Evolutionary conservation across 208 protist species (phyloP), one percentile per base, ranked within the genome.

Genomic region (Leishmania tarentolae): DNA sequence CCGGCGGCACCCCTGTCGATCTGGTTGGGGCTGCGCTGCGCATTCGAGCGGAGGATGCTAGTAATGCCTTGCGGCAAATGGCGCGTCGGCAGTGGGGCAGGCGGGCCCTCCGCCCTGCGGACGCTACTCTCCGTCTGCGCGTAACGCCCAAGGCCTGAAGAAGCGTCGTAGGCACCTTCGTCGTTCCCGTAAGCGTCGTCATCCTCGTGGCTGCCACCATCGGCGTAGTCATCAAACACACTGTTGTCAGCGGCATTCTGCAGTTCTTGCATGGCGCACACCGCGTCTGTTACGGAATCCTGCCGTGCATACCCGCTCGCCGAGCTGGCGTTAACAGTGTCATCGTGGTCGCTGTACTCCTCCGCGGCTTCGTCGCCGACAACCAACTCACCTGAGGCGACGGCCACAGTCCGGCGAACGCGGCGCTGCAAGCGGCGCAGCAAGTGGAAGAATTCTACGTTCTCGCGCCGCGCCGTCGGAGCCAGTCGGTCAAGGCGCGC

Each of bases 201-300:
- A 66, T 79, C 68, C 40, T 69, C 75, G 70, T 72, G 66, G 44
- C 63, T 75, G 71, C 28, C 88, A 56, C 63, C 79, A 50, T 73
- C 80, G 28, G 75, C 83, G 76, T 91, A 82, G 80, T 93, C 83
- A 66, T 93, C 91, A 70, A 97, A 95, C 21, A 95, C 85, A 75
- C 83, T 91, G 83, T 97, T 85, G 76, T 95, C 94, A 46, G 76
- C 88, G 28, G 91, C 86, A 77, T 95, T 88, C 76, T 93, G 91
- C 71, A 95, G 81, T 61, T 89, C 82, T 13, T 86, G 81, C 42
- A 97, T 84, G 24, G 88, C 83, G 69, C 89, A 87, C 21, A 31
- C 46, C 21, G 40, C 66, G 28, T 47, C 69, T 40, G n/a, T 61
- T 28, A 46, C 40, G 31, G 2, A 53, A 3, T 87, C 69, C 31